These are phyloP conservation scores for Phytopythium aichiense DNA, from an alignment of 352 stramenopile genomes.

Conservation along the genomic window DNA sequence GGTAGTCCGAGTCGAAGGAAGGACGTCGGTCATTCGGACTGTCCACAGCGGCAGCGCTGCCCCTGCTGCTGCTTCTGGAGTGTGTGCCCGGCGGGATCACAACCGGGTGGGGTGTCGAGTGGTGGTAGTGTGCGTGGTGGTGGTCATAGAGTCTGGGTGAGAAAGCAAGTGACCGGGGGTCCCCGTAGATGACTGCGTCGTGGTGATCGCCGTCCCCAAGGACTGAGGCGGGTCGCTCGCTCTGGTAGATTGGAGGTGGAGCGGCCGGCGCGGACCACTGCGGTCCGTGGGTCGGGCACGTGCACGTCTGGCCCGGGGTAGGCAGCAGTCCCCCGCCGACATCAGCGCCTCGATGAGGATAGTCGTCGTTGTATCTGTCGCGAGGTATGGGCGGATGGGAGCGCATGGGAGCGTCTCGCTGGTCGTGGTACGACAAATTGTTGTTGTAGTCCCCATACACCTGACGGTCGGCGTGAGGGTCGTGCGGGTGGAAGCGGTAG, in stretches of 20 bases:
- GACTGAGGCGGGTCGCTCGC: neutral
- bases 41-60: too few species aligned
- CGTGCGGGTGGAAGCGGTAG: neutral
- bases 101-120: neutral
- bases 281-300: slow-evolving; percentile 2
- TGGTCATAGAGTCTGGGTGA: neutral
- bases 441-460: neutral
- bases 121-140: neutral
- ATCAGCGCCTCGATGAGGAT: neutral
- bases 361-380: neutral
- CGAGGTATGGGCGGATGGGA: neutral
- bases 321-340: neutral
- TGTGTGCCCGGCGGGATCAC: neutral
- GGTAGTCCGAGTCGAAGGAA: neutral
- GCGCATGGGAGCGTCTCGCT: too few species aligned
- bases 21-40: neutral
- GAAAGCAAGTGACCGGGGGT: neutral
- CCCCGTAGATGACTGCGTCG: neutral
- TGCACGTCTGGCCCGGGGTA: neutral
- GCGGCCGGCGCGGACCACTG: neutral
- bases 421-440: too few species aligned
- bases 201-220: neutral
- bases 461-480: neutral
- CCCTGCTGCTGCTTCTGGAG: neutral
- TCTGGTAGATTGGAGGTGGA: neutral